Conservation (phyloP, 108 stramenopile species). For the Schizochytrium sp. region DNA sequence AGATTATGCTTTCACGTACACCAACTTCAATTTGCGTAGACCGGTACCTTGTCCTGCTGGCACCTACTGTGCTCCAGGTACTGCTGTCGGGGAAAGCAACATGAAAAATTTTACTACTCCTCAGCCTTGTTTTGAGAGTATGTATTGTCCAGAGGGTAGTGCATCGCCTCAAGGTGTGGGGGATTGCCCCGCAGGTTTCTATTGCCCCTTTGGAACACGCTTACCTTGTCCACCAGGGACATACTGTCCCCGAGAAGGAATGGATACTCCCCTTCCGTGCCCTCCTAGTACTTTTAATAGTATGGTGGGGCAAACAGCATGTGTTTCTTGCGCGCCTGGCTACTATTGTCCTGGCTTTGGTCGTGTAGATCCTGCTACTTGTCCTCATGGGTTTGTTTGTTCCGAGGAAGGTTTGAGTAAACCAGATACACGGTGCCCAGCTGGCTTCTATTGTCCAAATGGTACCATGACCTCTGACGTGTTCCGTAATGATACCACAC, state of each 20-base stretch:
- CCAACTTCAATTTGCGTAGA: conserved; percentile 62
- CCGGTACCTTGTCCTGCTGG: conserved; percentile 75
- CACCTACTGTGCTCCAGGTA: conserved; percentile 76
- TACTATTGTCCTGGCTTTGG: conserved; percentile 80
- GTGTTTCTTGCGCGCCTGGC: conserved; percentile 75
- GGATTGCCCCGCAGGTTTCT: conserved; percentile 75
- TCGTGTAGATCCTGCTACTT: conserved; percentile 76
- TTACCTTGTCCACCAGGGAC: conserved; percentile 77
- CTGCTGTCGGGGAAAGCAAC: conserved; percentile 64
- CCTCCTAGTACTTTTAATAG: conserved; percentile 75
- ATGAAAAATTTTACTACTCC: conserved; percentile 75
- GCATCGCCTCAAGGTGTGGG: conserved; percentile 72
- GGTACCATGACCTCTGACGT: conserved; percentile 83
- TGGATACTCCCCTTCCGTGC: conserved; percentile 74
- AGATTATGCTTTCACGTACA: conserved; percentile 81
- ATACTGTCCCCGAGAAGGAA: conserved; percentile 74
- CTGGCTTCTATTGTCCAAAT: conserved; percentile 85
- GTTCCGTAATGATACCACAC: conserved; percentile 80
- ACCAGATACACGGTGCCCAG: conserved; percentile 81
- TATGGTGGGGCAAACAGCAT: conserved; percentile 72
- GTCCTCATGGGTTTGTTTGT: conserved; percentile 76
- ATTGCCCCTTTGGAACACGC: conserved; percentile 71
- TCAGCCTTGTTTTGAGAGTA: conserved; percentile 77
- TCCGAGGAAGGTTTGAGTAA: conserved; percentile 71
- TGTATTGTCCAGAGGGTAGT: conserved; percentile 80